phyloP scores from a whole-genome alignment of 345 rosid genomes.

The Linum lewisii region DNA sequence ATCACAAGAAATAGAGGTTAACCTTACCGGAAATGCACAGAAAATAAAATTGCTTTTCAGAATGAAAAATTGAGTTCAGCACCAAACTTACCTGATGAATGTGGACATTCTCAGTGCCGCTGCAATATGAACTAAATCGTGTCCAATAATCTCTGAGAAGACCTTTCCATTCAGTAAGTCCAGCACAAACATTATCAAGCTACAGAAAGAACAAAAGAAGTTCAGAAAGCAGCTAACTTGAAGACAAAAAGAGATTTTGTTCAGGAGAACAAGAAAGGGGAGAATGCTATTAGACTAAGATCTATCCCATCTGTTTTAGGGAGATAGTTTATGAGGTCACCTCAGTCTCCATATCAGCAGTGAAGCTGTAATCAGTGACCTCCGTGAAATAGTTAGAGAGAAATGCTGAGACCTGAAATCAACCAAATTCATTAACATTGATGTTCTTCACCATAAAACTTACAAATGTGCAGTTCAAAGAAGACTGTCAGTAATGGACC shows the following conservation, averaged over 20 bases:
- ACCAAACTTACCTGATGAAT: slow-evolving; percentile 54
- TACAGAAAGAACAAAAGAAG: slow-evolving; percentile 22
- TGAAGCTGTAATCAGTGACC: slow-evolving; percentile 90
- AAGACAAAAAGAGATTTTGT: not conserved
- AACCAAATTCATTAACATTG: slow-evolving; percentile 8
- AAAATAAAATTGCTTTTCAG: slow-evolving; percentile 2
- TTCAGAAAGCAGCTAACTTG: not conserved
- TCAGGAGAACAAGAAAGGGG: not conserved
- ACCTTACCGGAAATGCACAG: slow-evolving; percentile 7
- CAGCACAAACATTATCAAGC: slow-evolving; percentile 98
- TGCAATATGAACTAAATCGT: slow-evolving; percentile 76
- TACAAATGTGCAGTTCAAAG: not conserved
- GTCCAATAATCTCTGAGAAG: slow-evolving; percentile 90
- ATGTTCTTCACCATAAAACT: not conserved
- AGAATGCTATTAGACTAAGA: too few relatives aligned
- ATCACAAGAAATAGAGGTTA: not conserved
- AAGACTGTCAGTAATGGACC: not conserved
- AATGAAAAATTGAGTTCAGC: not conserved
- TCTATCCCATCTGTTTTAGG: not conserved
- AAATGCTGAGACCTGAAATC: slow-evolving; percentile 80
- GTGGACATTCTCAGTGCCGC: slow-evolving; percentile 49
- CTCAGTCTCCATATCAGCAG: slow-evolving; percentile 98
- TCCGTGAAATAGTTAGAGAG: slow-evolving; percentile 79
- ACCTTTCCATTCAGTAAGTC: slow-evolving; percentile 96
- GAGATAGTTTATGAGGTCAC: slow-evolving; percentile 27